These are phyloP conservation scores for Heimioporus sp. DNA, from an alignment of 768 basidiomycete species.

Conservation along the genomic window DNA sequence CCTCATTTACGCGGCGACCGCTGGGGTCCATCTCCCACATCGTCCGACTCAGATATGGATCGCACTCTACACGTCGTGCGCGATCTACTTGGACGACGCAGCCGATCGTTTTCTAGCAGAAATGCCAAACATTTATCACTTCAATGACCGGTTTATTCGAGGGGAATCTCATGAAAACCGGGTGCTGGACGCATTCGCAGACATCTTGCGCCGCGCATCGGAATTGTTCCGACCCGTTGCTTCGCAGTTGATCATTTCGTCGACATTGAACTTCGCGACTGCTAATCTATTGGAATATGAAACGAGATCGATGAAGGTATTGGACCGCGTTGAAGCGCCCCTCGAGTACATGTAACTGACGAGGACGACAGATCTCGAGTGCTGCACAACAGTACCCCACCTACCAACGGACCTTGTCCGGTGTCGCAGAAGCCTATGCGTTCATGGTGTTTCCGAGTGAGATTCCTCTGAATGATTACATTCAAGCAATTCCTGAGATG, in stretches of 20 bases:
- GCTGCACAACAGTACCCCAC: conserved; percentile 17
- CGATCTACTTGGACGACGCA: background rate
- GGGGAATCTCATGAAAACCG: background rate
- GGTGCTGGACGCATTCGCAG: background rate
- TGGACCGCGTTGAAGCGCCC: background rate
- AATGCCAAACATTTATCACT: background rate
- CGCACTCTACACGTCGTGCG: background rate
- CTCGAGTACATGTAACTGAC: too few relatives aligned
- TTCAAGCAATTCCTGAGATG: conserved; percentile 33
- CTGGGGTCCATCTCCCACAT: background rate
- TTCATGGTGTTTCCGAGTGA: conserved; percentile 32
- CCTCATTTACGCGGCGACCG: background rate
- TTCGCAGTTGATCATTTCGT: background rate
- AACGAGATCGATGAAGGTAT: background rate
- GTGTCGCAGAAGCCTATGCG: conserved; percentile 31
- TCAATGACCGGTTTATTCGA: background rate
- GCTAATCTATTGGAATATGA: background rate
- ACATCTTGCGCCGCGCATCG: background rate
- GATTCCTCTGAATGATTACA: conserved; percentile 28
- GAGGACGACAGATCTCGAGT: conserved; percentile 3
- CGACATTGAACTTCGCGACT: background rate
- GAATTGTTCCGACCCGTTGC: background rate
- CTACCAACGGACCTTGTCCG: conserved; percentile 23
- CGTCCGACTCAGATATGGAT: background rate
- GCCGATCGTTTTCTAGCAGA: background rate